Percentiles rank a stretch among this genome's conserved stretches.
Evolutionary conservation across 441 rosid species (phyloP).

Genomic region (Pelargonium cotyledonis): DNA sequence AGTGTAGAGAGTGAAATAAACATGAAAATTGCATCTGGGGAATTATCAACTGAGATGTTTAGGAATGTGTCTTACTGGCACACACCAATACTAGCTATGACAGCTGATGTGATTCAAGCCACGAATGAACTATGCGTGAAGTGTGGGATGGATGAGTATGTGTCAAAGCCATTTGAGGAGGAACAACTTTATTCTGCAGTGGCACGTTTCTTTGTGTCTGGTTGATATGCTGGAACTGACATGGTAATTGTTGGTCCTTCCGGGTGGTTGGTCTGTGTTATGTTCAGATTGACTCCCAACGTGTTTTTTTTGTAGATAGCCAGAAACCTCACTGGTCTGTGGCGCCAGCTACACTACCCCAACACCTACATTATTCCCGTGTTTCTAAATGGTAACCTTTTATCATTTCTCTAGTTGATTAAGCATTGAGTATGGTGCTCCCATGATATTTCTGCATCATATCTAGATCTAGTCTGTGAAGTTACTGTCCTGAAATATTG

Average conservation of each 20-base stretch:
- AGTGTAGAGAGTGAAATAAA: constrained; percentile 47
- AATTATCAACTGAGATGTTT: constrained; percentile 35
- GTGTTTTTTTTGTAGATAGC: background rate
- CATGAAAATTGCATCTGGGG: constrained; percentile 44
- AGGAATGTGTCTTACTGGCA: constrained; percentile 49
- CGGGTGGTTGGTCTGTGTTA: constrained; percentile 17
- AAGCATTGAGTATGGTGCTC: background rate
- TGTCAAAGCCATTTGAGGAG: constrained; percentile 84
- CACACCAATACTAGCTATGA: constrained; percentile 86
- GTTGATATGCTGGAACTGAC: constrained; percentile 24
- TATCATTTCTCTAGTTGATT: constrained; percentile 4
- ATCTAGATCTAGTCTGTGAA: background rate
- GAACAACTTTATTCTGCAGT: constrained; percentile 76
- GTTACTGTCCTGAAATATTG: background rate
- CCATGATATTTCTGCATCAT: constrained; percentile 6
- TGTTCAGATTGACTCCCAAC: constrained; percentile 15
- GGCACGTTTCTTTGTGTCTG: constrained; percentile 56
- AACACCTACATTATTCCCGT: constrained; percentile 8
- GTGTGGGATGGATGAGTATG: constrained; percentile 91
- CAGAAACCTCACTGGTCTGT: background rate
- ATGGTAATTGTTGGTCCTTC: constrained; percentile 13
- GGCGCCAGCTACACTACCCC: constrained; percentile 5
- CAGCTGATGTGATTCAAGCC: constrained; percentile 89
- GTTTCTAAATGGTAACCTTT: constrained; percentile 24
- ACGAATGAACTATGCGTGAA: constrained; percentile 62